Evolutionary conservation across 2,329 filamentous ascomycete species (phyloP).

Genomic region (Chaetothyriales sp.): DNA sequence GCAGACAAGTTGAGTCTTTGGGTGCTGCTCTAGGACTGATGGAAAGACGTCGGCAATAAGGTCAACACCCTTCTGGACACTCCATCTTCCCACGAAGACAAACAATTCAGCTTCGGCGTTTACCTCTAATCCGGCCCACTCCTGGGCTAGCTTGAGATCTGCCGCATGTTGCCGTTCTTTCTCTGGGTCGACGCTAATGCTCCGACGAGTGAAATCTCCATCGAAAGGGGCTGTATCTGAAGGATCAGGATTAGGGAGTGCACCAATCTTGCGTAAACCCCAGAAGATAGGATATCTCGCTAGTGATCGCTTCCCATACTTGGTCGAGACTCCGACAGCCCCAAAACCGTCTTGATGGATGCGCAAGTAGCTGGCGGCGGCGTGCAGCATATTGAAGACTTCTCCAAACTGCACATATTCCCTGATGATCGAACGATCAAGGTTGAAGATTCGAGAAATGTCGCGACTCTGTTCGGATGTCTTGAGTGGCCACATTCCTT

Average conservation of each 20-base stretch:
- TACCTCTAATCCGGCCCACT: slow-evolving; percentile 43
- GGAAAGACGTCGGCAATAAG: slow-evolving; percentile 48
- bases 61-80: slow-evolving; percentile 43
- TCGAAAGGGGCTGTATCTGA: slow-evolving; percentile 42
- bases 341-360: slow-evolving; percentile 47
- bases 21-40: slow-evolving; percentile 39
- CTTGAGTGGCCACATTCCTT: slow-evolving; percentile 47
- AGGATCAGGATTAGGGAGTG: slow-evolving; percentile 44
- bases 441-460: slow-evolving; percentile 43
- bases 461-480: slow-evolving; percentile 39
- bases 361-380: slow-evolving; percentile 42
- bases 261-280: slow-evolving; percentile 40
- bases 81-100: slow-evolving; percentile 48
- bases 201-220: slow-evolving; percentile 28
- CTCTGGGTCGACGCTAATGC: slow-evolving; percentile 32
- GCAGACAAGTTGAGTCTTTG: slow-evolving; percentile 40
- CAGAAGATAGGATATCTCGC: slow-evolving; percentile 48
- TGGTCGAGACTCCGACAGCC: slow-evolving; percentile 45
- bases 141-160: slow-evolving; percentile 40
- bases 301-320: slow-evolving; percentile 45
- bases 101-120: slow-evolving; percentile 43
- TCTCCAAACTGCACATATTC: slow-evolving; percentile 46
- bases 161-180: slow-evolving; percentile 35
- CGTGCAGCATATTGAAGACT: slow-evolving; percentile 46
- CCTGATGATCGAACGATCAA: slow-evolving; percentile 38